phyloP scores from a whole-genome alignment of 192 early-diverging fungal species.

The Bifiguratus adelaidae region DNA sequence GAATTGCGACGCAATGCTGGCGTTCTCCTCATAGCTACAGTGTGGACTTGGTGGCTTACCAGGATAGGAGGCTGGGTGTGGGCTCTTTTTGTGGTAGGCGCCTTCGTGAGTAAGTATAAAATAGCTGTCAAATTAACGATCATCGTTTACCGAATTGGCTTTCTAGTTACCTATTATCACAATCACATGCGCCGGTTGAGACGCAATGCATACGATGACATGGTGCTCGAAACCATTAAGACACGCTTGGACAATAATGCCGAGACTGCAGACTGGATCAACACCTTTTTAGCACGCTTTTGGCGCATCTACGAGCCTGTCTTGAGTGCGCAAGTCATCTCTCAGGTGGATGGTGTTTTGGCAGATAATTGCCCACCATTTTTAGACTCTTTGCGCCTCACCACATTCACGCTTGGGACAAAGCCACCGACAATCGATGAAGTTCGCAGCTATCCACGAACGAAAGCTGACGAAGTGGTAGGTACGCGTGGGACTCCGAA shows the following conservation, averaged over 20 bases:
- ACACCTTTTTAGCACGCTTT: constrained; percentile 74
- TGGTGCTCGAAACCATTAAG: constrained; percentile 49
- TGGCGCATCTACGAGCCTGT: constrained; percentile 89
- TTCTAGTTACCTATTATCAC: constrained; percentile 55
- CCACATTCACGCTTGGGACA: constrained; percentile 68
- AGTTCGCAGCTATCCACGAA: constrained; percentile 61
- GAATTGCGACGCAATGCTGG: constrained; percentile 26
- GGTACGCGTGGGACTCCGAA: no score
- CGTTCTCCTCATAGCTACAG: constrained; percentile 13
- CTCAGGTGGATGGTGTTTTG: constrained; percentile 62
- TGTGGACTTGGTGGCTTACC: constrained; percentile 19
- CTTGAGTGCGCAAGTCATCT: constrained; percentile 63
- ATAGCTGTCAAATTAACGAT: no score
- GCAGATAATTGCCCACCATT: constrained; percentile 68
- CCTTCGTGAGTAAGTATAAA: constrained; percentile 23
- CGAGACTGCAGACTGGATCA: constrained; percentile 84
- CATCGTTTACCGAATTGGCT: no score
- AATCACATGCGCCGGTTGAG: constrained; percentile 60
- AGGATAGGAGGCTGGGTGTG: constrained; percentile 19
- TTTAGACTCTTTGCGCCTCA: constrained; percentile 64
- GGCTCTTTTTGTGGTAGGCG: constrained; percentile 23
- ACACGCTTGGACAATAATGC: constrained; percentile 29
- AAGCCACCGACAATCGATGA: constrained; percentile 64
- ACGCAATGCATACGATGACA: constrained; percentile 56
- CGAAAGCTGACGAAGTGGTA: constrained; percentile 64